Conservation (phyloP, 2,329 filamentous ascomycete species). For the Botrytis pseudocinerea region DNA sequence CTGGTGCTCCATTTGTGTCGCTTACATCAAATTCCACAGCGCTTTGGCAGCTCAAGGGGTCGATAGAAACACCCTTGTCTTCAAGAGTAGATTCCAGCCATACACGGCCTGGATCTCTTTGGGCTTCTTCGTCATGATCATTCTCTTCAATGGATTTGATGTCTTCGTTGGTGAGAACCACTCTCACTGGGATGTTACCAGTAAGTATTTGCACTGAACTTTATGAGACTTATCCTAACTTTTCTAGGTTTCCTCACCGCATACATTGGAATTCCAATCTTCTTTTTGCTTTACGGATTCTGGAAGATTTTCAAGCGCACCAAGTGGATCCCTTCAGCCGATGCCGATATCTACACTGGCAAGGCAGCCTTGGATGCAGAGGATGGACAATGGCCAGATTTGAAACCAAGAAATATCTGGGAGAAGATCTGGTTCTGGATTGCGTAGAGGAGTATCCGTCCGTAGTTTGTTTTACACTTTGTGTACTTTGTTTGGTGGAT, state of each 20-base stretch:
- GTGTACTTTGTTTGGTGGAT: conserved; percentile 16
- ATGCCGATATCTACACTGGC: conserved; percentile 48
- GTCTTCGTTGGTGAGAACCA: conserved; percentile 66
- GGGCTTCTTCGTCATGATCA: conserved; percentile 65
- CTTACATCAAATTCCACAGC: conserved; percentile 71
- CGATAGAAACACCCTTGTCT: conserved; percentile 66
- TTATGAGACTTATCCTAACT: conserved; percentile 53
- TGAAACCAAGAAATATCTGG: conserved; percentile 44
- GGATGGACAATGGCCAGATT: conserved; percentile 45
- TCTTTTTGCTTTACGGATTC: conserved; percentile 65
- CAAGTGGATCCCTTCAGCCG: conserved; percentile 42
- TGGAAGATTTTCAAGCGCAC: conserved; percentile 73
- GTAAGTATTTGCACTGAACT: conserved; percentile 27
- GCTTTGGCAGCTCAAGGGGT: conserved; percentile 70
- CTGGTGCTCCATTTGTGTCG: conserved; percentile 67
- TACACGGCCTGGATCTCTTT: conserved; percentile 68
- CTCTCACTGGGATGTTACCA: conserved; percentile 63
- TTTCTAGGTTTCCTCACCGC: conserved; percentile 69
- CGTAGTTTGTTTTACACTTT: not conserved
- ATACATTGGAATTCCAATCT: conserved; percentile 73
- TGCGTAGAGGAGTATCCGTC: conserved; percentile 39
- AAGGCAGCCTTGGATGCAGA: conserved; percentile 49
- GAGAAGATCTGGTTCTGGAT: conserved; percentile 51
- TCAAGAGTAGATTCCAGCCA: conserved; percentile 68
- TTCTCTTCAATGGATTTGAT: conserved; percentile 72